Evolutionary conservation across 2,329 filamentous ascomycete genomes (phyloP).

Genomic region (Saccharata proteae): DNA sequence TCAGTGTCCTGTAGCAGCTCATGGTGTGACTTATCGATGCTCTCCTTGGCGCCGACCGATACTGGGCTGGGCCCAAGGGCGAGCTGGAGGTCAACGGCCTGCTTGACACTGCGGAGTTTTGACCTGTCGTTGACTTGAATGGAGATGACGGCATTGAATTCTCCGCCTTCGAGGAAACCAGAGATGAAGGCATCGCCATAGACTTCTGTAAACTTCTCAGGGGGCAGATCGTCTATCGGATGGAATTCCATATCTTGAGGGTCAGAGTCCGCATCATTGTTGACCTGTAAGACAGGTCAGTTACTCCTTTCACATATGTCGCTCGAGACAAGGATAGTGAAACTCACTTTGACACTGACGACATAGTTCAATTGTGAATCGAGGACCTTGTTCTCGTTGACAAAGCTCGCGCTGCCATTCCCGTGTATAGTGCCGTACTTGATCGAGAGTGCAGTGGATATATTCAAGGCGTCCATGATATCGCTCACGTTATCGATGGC

Average conservation of each 20-base stretch:
- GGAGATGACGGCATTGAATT: constrained; percentile 22
- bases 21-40: constrained; percentile 13
- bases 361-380: constrained; percentile 20
- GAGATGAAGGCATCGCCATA: constrained; percentile 23
- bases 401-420: constrained; percentile 19
- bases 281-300: too few relatives aligned
- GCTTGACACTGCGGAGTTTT: constrained; percentile 20
- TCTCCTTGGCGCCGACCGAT: constrained; percentile 15
- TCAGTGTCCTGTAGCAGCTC: constrained; percentile 19
- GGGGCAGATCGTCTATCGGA: constrained; percentile 16
- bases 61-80: constrained; percentile 16
- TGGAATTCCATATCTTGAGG: constrained; percentile 16
- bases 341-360: constrained; percentile 13
- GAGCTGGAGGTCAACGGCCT: constrained; percentile 20
- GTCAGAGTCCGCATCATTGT: constrained; percentile 14
- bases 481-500: constrained; percentile 24
- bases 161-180: constrained; percentile 21
- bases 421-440: constrained; percentile 26
- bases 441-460: constrained; percentile 25
- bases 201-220: constrained; percentile 20
- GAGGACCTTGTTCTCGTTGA: constrained; percentile 20
- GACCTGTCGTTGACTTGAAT: constrained; percentile 21
- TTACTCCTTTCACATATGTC: too few relatives aligned
- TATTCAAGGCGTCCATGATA: constrained; percentile 28
- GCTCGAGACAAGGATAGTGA: not conserved